Conservation (phyloP, 2,329 filamentous ascomycete genomes). For the Pseudogymnoascus pannorum region DNA sequence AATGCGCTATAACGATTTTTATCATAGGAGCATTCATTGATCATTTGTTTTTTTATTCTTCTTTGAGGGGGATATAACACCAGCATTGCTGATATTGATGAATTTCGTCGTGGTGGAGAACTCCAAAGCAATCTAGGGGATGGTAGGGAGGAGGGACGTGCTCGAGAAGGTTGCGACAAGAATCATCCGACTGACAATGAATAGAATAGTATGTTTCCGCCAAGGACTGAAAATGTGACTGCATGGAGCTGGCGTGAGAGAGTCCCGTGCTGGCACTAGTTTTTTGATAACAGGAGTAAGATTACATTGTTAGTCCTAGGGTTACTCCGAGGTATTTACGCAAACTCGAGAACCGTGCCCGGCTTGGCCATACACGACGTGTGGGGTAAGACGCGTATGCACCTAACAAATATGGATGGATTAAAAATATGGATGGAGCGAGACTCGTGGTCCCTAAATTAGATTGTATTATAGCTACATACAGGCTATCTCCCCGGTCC, state of each 20-base stretch:
- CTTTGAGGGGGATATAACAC: no score
- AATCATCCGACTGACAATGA: conserved; percentile 35
- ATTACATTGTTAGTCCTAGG: no score
- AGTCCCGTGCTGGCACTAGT: no score
- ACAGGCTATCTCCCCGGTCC: neutral
- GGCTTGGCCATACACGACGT: no score
- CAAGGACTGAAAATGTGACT: conserved; percentile 24
- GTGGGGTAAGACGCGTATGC: no score
- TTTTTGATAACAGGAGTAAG: no score
- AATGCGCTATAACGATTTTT: no score
- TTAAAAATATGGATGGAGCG: neutral
- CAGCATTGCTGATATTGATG: conserved; percentile 20
- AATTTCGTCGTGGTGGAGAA: conserved; percentile 28
- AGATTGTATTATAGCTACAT: conserved; percentile 8
- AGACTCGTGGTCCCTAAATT: conserved; percentile 6
- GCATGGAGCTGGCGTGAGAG: neutral
- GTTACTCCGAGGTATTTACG: no score
- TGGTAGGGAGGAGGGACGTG: conserved; percentile 34
- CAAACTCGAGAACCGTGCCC: no score
- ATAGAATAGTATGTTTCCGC: conserved; percentile 36
- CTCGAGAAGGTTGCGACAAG: conserved; percentile 35
- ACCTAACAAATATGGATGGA: neutral
- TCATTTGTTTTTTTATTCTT: no score
- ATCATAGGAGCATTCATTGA: no score
- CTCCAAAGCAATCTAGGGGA: conserved; percentile 33